Percentiles rank a stretch among this genome's conserved stretches.
Evolutionary conservation across 2,329 filamentous ascomycete species (phyloP).

Genomic region (Thelonectria olida): DNA sequence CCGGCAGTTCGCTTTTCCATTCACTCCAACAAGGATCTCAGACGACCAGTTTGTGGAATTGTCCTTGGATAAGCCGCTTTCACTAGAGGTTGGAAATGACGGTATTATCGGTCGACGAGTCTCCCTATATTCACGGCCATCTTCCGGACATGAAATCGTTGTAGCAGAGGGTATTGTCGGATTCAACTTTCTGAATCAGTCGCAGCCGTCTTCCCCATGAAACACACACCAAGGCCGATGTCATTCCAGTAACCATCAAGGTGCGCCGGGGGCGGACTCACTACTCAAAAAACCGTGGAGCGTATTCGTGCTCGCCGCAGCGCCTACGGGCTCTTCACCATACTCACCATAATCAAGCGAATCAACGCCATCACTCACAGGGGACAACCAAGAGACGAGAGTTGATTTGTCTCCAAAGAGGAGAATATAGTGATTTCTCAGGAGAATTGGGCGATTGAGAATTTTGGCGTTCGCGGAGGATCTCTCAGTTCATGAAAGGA

Average conservation of each 20-base stretch:
- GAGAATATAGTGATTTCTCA: too few species aligned
- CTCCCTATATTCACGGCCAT: conserved; percentile 46
- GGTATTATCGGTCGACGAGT: conserved; percentile 61
- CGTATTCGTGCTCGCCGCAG: too few species aligned
- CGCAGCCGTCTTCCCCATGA: conserved; percentile 16
- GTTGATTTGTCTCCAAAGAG: too few species aligned
- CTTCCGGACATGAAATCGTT: conserved; percentile 40
- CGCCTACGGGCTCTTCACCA: too few species aligned
- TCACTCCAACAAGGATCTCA: conserved; percentile 11
- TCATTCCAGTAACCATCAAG: conserved; percentile 27
- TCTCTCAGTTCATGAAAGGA: too few species aligned
- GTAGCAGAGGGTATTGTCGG: conserved; percentile 61
- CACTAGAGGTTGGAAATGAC: conserved; percentile 53
- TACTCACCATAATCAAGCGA: too few species aligned
- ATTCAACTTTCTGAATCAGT: conserved; percentile 50
- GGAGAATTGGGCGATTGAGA: too few species aligned
- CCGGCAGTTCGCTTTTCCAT: conserved; percentile 47
- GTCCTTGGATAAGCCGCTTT: conserved; percentile 49
- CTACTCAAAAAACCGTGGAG: too few species aligned
- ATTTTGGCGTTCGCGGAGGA: too few species aligned
- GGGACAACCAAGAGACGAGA: too few species aligned
- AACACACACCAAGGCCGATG: background rate
- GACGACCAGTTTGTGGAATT: conserved; percentile 44
- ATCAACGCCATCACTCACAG: too few species aligned
- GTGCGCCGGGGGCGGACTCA: too few species aligned